Percentiles rank a stretch among this genome's conserved stretches.
phyloP scores from a whole-genome alignment of 106 monocot species.

The Dendrobium catenatum region DNA sequence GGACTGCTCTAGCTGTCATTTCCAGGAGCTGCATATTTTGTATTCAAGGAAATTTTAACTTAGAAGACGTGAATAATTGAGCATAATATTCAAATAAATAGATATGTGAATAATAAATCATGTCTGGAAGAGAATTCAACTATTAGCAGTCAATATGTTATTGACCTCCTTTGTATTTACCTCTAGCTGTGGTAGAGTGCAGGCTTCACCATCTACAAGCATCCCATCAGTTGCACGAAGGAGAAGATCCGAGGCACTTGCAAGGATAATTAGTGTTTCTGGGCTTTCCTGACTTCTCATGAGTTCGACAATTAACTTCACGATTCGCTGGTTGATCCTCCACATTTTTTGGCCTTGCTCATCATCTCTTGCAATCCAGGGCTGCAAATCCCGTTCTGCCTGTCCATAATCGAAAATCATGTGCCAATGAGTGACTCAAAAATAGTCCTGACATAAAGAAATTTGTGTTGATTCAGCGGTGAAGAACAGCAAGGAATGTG shows the following conservation, averaged over 20 bases:
- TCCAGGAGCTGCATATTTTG: constrained; percentile 69
- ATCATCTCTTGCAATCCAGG: constrained; percentile 98
- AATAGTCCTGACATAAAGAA: constrained; percentile 1
- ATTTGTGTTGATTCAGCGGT: background rate
- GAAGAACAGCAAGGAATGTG: background rate
- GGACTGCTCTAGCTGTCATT: constrained; percentile 86
- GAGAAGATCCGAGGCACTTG: constrained; percentile 93
- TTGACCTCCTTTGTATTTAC: constrained; percentile 20
- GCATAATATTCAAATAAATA: background rate
- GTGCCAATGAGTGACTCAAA: constrained; percentile 13
- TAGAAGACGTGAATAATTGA: background rate
- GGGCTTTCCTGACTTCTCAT: constrained; percentile 78
- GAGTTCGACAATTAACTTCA: constrained; percentile 82
- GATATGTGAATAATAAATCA: background rate
- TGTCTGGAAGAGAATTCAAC: too few species aligned
- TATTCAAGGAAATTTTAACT: constrained; percentile 9
- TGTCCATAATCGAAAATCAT: constrained; percentile 25
- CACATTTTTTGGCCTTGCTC: constrained; percentile 86
- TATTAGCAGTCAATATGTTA: too few species aligned
- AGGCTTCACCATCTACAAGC: constrained; percentile 98
- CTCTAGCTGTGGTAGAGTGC: constrained; percentile 93
- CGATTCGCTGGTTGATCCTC: constrained; percentile 91
- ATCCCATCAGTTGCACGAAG: constrained; percentile 99
- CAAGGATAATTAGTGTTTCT: constrained; percentile 74
- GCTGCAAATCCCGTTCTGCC: constrained; percentile 96